Evolutionary conservation across 371 early-diverging fungal genomes (phyloP), one percentile per base, ranked within the genome.

Genomic region (Nosema granulosis): DNA sequence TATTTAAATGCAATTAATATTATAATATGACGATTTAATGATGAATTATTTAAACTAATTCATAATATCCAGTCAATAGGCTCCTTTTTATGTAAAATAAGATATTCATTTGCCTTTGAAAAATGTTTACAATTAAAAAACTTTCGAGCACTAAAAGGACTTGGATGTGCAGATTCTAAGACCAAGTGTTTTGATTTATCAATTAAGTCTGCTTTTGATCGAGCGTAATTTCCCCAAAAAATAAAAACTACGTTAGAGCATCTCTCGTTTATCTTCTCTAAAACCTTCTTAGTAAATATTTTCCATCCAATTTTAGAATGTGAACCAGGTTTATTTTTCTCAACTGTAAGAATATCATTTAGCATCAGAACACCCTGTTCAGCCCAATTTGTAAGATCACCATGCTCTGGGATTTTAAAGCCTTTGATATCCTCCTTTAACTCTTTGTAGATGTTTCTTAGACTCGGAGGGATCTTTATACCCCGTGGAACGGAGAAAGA

Each of bases 241-340:
- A 97, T 89, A 85, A 97, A 97, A 49, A 95, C 96, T 18, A 94
- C 87, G 57, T 89, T 84, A 0, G 76, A 71, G 3, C 87, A 84
- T 34, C 86, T 84, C 20, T 87, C 85, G 80, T 88, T 91, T 58
- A 97, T 81, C 56, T 89, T 83, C 13, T 85, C 79, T 51, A 97
- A 88, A 22, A 94, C 89, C 1, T 89, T 88, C 80, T 95, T 91
- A 24, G 95, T 94, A 80, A 97, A 89, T 50, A 84, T 81, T 68
- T 91, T 89, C 97, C 97, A 97, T 0, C 94, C 94, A 69, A 87
- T 84, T 4, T 86, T 84, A n/a, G 89, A 84, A 86, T 97, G 97
- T 37, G 93, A 92, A 59, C 88, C 90, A 32, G 97, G 89, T 38
- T 89, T 81, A 79, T 89, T 88, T 12, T 88, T 88, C 63, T 88